phyloP scores from a whole-genome alignment of 805 yeast genomes.

The Candida caryicola region DNA sequence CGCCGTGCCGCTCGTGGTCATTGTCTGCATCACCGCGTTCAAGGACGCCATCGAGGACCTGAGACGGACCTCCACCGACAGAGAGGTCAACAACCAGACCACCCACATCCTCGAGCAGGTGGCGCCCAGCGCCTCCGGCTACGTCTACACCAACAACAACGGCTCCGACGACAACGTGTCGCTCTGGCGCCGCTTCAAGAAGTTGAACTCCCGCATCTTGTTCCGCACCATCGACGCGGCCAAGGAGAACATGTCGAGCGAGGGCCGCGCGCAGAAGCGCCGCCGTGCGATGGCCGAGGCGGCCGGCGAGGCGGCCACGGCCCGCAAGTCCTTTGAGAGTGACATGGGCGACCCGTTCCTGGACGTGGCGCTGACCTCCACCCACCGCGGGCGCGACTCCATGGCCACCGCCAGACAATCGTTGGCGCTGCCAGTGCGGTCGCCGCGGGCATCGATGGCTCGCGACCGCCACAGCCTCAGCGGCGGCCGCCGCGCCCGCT shows the following conservation, averaged over 20 bases:
- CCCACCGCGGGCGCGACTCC: not conserved
- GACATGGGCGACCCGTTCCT: constrained; percentile 6
- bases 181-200: constrained; percentile 68
- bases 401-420: not conserved
- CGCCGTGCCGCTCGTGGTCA: constrained; percentile 76
- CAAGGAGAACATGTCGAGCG: constrained; percentile 30
- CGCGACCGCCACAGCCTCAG: too few relatives aligned
- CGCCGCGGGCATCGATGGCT: too few relatives aligned
- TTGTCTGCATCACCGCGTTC: constrained; percentile 69
- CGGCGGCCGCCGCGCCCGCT: constrained; percentile 13
- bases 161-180: constrained; percentile 62
- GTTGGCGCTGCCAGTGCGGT: too few relatives aligned
- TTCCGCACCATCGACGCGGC: constrained; percentile 25
- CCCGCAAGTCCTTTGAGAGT: constrained; percentile 29
- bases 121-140: constrained; percentile 35
- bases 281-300: constrained; percentile 6
- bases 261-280: constrained; percentile 31
- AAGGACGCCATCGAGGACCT: constrained; percentile 84
- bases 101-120: constrained; percentile 56
- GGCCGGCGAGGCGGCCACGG: constrained; percentile 5
- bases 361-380: not conserved
- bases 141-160: constrained; percentile 48
- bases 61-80: constrained; percentile 65
- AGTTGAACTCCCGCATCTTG: constrained; percentile 36
- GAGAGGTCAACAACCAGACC: constrained; percentile 71